Percentiles rank a stretch among this genome's conserved stretches.
phyloP scores from a whole-genome alignment of 805 yeast genomes.

The Cyberlindnera mississippiensis region DNA sequence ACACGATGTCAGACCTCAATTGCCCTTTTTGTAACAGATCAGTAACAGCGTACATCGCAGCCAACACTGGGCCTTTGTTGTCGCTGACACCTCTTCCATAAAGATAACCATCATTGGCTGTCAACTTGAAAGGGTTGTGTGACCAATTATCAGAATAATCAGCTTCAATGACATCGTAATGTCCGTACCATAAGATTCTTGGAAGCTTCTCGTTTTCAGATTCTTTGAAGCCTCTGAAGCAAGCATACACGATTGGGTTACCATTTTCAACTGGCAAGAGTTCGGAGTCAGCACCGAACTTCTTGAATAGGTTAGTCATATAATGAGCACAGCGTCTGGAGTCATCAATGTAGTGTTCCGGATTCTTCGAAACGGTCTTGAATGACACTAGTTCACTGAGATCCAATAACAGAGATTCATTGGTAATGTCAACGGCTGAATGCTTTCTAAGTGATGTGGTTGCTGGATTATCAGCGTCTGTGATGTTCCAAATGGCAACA shows the following conservation, averaged over 20 bases:
- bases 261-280: slow-evolving; percentile 71
- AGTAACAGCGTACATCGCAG: slow-evolving; percentile 84
- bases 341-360: slow-evolving; percentile 66
- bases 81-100: slow-evolving; percentile 93
- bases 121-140: slow-evolving; percentile 72
- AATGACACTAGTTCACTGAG: slow-evolving; percentile 60
- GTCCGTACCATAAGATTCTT: slow-evolving; percentile 86
- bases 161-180: slow-evolving; percentile 91
- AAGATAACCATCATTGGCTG: slow-evolving; percentile 77
- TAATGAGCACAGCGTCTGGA: slow-evolving; percentile 84
- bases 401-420: slow-evolving; percentile 61
- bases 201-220: slow-evolving; percentile 22
- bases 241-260: slow-evolving; percentile 82
- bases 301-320: slow-evolving; percentile 55
- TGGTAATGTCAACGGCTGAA: slow-evolving; percentile 34
- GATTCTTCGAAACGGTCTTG: slow-evolving; percentile 74
- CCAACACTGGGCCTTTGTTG: slow-evolving; percentile 89
- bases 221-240: slow-evolving; percentile 47
- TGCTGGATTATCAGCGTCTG: slow-evolving; percentile 11
- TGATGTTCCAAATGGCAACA: slow-evolving; percentile 68
- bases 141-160: slow-evolving; percentile 60
- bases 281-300: slow-evolving; percentile 67
- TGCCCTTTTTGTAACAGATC: slow-evolving; percentile 50
- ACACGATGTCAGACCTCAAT: slow-evolving; percentile 69
- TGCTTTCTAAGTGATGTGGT: slow-evolving; percentile 6